Percentiles rank a stretch among this genome's conserved stretches.
phyloP scores from a whole-genome alignment of 176 grass and related monocot species.

The Paspalum notatum region DNA sequence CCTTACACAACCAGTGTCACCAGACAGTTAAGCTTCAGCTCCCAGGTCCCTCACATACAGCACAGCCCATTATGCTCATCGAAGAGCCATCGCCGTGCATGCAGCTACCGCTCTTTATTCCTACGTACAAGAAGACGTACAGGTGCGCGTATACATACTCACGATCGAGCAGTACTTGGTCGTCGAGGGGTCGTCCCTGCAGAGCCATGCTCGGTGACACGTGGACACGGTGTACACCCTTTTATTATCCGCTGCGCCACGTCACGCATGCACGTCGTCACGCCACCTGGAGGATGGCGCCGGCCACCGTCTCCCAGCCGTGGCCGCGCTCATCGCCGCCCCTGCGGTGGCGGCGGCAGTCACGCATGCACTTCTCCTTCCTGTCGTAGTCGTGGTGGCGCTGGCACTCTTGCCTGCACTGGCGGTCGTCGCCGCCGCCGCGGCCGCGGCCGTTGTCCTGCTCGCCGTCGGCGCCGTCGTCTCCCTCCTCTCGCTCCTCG shows the following conservation, averaged over 20 bases:
- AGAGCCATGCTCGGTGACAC: neutral
- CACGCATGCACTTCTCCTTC: constrained; percentile 14
- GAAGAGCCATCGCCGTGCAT: constrained; percentile 2
- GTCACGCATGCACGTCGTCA: neutral
- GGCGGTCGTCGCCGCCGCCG: too few relatives aligned
- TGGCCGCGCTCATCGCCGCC: neutral
- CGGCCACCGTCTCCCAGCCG: constrained; percentile 14
- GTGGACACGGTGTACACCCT: neutral
- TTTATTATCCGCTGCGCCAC: neutral
- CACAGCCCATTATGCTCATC: neutral
- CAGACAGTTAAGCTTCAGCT: neutral
- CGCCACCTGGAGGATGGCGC: constrained; percentile 36
- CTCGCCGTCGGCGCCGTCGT: neutral
- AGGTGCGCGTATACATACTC: neutral
- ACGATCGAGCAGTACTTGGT: neutral
- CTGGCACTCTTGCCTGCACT: neutral
- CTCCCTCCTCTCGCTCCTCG: too few relatives aligned
- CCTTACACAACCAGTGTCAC: neutral
- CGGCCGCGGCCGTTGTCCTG: neutral
- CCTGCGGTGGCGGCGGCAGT: neutral
- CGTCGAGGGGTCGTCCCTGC: neutral
- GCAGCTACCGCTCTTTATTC: constrained; percentile 31
- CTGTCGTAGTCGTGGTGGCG: neutral
- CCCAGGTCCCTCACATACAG: neutral
- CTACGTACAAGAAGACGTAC: too few relatives aligned